Evolutionary conservation across 2,329 filamentous ascomycete genomes (phyloP), one percentile per base, ranked within the genome.

Genomic region (Pyrenophora seminiperda): DNA sequence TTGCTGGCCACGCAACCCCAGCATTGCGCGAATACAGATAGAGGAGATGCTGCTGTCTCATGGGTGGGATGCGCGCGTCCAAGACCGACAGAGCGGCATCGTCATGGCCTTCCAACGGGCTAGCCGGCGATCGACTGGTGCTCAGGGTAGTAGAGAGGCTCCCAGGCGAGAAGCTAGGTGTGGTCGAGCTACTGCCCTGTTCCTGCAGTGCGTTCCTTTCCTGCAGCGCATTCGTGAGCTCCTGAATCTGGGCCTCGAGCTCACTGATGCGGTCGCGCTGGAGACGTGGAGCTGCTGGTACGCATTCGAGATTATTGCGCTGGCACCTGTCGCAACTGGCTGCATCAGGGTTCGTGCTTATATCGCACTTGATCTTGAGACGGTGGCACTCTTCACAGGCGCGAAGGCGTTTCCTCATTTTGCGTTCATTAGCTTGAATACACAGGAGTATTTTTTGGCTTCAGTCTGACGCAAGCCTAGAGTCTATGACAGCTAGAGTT

Each of bases 351-450:
- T 44, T 46, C 15, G 54, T 51, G 54, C 43, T 64, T 13, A 65
- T 48, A 41, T 66, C 62, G 53, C 64, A 67, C 40, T 66, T 67
- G 48, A 67, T 67, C 46, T 67, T 67, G 13, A 67, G 53, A 17
- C 62, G 60, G 43, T 67, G 64, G 43, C 64, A 67, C 45, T 61
- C 63, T 56, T 66, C 60, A 50, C 64, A 67, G 40, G 64, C 64
- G 36, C 64, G 58, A 42, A 47, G 44, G 14, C 63, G 63, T 50
- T 65, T 67, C 22, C 51, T 59, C 50, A 59, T 62, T 46, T 6
- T 53, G 17, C n/a, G 31, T 7, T 17, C 30, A 29, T 22, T 46
- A 20, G 36, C 18, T 30, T 33, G 22, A 27, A 6, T 14, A 38
- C 17, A 51, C 5, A 19, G 24, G 13, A 11, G 17, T 22, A 22